These are phyloP conservation scores for Zymoseptoria passerinii DNA, from an alignment of 2,329 filamentous ascomycete genomes.

Conservation along the genomic window DNA sequence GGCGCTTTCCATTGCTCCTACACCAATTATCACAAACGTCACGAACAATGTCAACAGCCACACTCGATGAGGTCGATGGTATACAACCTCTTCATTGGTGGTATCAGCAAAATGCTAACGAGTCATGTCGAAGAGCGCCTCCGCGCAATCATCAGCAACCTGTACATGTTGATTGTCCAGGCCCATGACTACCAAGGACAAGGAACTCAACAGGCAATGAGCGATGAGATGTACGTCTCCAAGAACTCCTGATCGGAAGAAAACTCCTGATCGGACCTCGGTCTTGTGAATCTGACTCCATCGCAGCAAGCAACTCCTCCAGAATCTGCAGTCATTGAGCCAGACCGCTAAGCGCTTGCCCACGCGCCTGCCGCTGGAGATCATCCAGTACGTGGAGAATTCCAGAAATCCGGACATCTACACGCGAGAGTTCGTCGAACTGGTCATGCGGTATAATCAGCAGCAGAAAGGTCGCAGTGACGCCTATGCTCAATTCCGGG, in stretches of 20 bases:
- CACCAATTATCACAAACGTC: neutral
- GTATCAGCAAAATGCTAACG: conserved; percentile 7
- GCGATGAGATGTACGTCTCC: conserved; percentile 52
- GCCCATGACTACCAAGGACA: conserved; percentile 52
- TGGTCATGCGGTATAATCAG: conserved; percentile 55
- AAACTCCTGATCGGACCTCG: too few species aligned
- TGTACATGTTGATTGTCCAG: conserved; percentile 53
- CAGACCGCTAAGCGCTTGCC: conserved; percentile 41
- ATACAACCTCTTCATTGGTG: neutral
- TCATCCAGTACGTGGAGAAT: conserved; percentile 57
- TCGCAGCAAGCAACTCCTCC: conserved; percentile 43
- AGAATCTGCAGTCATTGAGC: conserved; percentile 47
- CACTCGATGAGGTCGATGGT: conserved; percentile 28
- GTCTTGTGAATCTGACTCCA: neutral
- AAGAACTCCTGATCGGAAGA: too few species aligned
- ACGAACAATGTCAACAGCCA: conserved; percentile 22
- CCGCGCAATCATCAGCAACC: conserved; percentile 53
- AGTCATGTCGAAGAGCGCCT: conserved; percentile 38
- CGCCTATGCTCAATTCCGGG: conserved; percentile 50
- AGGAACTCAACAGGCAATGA: conserved; percentile 49
- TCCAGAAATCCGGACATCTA: conserved; percentile 60
- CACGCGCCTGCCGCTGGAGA: conserved; percentile 51
- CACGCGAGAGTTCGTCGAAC: conserved; percentile 57
- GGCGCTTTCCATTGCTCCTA: neutral
- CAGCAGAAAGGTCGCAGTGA: conserved; percentile 53